Evolutionary conservation across 805 yeast genomes (phyloP), one percentile per base, ranked within the genome.

Genomic region (Scheffersomyces stipitis): DNA sequence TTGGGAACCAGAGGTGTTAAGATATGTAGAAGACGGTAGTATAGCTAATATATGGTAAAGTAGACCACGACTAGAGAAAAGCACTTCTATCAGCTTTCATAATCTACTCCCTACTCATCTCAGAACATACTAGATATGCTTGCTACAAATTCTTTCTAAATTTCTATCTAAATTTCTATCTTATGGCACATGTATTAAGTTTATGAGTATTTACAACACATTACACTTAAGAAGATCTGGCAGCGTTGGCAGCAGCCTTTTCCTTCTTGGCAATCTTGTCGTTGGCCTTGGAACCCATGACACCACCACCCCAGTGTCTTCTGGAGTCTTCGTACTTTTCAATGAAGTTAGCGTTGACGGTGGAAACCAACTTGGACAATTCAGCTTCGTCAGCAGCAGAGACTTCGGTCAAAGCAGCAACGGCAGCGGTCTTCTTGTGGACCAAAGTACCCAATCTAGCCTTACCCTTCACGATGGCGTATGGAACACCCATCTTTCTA

Each of bases 251-350:
- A n/a, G 40, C 44, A 55, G 74, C 72, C 73, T 75, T 81, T 52
- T 80, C 83, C 64, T 71, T 81, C 83, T 86, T 86, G 57, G 80
- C 90, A 50, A 71, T 66, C 78, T 84, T 87, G 64, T 82, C 93
- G 62, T 78, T 80, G 64, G 97, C 88, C 80, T 91, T 93, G 60
- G 85, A 75, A 71, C 98, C 96, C 81, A 93, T 77, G 71, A 88
- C 66, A 81, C 99, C 99, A 80, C 99, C 99, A 81, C 98, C 98
- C 99, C 99, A 91, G 84, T 88, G 96, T 78, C 87, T 89, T 82
- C 95, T 91, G 67, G 79, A 65, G 60, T 93, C 97, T 66, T 91
- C 97, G 85, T 83, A 87, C 76, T 88, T 87, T 67, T 86, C 96
- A 60, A 73, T 70, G 74, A 84, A 91, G 93, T 88, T 89, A 56